Evolutionary conservation across 2,329 filamentous ascomycete species (phyloP).

Genomic region (Cryphonectria naterciae): DNA sequence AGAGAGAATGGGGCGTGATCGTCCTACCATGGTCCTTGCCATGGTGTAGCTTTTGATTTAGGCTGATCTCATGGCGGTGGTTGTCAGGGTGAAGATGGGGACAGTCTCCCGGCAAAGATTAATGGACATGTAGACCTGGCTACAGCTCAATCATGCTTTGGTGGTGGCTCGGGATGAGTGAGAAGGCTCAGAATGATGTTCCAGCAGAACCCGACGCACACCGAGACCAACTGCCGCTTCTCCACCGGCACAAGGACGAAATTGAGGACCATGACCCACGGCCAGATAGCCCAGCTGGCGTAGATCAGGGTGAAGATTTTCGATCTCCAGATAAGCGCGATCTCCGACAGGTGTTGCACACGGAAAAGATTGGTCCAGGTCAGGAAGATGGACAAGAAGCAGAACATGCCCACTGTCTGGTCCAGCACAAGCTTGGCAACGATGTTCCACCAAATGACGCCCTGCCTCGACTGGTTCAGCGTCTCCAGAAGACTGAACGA

Average conservation of each 20-base stretch:
- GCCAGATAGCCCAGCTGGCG: conserved; percentile 35
- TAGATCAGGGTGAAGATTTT: conserved; percentile 33
- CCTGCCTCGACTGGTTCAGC: conserved; percentile 19
- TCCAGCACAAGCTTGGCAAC: conserved; percentile 33
- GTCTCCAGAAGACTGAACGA: conserved; percentile 23
- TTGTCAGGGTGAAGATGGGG: not conserved
- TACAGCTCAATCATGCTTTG: conserved; percentile 21
- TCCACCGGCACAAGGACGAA: conserved; percentile 35
- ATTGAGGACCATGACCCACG: conserved; percentile 34
- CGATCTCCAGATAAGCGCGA: conserved; percentile 30
- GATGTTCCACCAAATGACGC: conserved; percentile 33
- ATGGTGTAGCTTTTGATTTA: not conserved
- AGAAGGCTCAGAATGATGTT: conserved; percentile 34
- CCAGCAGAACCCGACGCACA: conserved; percentile 36
- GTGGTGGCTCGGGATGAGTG: conserved; percentile 27
- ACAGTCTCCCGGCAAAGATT: not conserved
- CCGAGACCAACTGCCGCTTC: conserved; percentile 33
- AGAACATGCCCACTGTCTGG: conserved; percentile 34
- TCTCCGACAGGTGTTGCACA: conserved; percentile 28
- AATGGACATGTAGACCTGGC: not conserved
- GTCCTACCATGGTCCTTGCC: not conserved
- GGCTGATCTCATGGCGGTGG: not conserved
- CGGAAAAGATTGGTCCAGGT: conserved; percentile 34
- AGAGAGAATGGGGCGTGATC: not conserved
- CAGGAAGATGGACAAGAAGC: conserved; percentile 32